Conservation (phyloP, 1,284 basidiomycete genomes). For the Sporisorium sorghi region DNA sequence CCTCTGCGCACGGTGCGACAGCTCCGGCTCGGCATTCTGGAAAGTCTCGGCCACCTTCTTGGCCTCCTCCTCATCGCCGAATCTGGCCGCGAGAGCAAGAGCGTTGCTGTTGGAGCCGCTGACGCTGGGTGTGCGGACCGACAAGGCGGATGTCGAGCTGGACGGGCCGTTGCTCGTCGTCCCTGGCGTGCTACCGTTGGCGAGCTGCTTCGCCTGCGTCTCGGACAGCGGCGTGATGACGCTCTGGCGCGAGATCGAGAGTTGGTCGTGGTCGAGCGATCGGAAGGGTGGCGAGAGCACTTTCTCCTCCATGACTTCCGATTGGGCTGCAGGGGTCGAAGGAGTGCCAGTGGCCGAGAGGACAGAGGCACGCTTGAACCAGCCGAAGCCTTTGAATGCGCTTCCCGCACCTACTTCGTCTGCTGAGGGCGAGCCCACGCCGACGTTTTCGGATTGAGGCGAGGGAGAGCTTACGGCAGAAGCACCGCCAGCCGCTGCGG, state of each 20-base stretch:
- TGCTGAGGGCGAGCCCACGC: slow-evolving; percentile 1
- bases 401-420: slow-evolving; percentile 19
- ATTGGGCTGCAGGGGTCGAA: background rate
- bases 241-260: slow-evolving; percentile 38
- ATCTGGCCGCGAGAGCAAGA: slow-evolving; percentile 22
- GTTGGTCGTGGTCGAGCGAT: slow-evolving; percentile 53
- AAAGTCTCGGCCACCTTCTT: slow-evolving; percentile 27
- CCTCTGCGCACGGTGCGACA: slow-evolving; percentile 37
- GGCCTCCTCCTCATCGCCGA: slow-evolving; percentile 21
- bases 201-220: slow-evolving; percentile 1
- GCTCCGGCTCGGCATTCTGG: slow-evolving; percentile 13
- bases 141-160: slow-evolving; percentile 13
- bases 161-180: background rate
- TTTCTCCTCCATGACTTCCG: slow-evolving; percentile 35
- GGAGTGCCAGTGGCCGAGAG: background rate
- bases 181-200: background rate
- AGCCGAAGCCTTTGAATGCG: slow-evolving; percentile 45
- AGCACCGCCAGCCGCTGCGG: background rate
- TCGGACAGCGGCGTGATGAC: slow-evolving; percentile 19
- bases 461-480: slow-evolving; percentile 1
- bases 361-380: slow-evolving; percentile 50
- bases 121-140: slow-evolving; percentile 9
- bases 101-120: slow-evolving; percentile 15
- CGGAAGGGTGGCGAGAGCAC: slow-evolving; percentile 50
- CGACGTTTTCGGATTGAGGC: slow-evolving; percentile 4